Evolutionary conservation across 2,329 filamentous ascomycete genomes (phyloP), one percentile per base, ranked within the genome.

Genomic region (Stagonosporopsis chrysanthemi): DNA sequence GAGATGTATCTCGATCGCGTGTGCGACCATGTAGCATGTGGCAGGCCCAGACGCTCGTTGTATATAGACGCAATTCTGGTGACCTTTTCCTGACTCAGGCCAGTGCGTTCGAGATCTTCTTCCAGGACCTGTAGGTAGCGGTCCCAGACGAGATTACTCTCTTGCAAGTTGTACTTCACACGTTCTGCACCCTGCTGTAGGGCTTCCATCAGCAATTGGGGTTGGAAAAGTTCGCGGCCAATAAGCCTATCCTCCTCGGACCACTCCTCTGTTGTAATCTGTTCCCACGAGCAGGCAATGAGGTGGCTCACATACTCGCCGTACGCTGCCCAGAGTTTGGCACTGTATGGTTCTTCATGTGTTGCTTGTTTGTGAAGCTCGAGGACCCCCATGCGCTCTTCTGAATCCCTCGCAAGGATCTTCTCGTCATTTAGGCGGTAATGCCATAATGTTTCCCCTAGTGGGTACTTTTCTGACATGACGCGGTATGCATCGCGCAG

Each of bases 141-240:
- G 70, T 93, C 86, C 91, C 91, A 96, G 11, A 95, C 83, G 54
- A 87, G 77, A 71, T 92, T 88, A 70, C 91, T 94, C 73, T 92
- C 90, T 70, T 85, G 85, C 56, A 95, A 80, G 59, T 90, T 88
- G 75, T 88, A 91, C 70, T 88, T 86, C 50, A 90, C 90, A 39
- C 86, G 85, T 60, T 88, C 83, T 64, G 90, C 87, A 33, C 86
- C 91, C 67, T 90, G 83, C 71, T 88, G 85, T 84, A 91, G 91
- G 1, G 91, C 82, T 51, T 86, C 84, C 51, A 91, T 78, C 42
- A 90, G 85, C 43, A 84, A 78, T 31, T 88, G 85, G 61, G 89
- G 84, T 6, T 86, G 86, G 75, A 95, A 94, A 38, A 91, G 78
- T 62, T 92, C 88, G 65, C 85, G 84, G 47, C 88, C 90, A 57